These are phyloP conservation scores for Podaxis pistillaris DNA, from an alignment of 768 basidiomycete genomes.

Conservation along the genomic window DNA sequence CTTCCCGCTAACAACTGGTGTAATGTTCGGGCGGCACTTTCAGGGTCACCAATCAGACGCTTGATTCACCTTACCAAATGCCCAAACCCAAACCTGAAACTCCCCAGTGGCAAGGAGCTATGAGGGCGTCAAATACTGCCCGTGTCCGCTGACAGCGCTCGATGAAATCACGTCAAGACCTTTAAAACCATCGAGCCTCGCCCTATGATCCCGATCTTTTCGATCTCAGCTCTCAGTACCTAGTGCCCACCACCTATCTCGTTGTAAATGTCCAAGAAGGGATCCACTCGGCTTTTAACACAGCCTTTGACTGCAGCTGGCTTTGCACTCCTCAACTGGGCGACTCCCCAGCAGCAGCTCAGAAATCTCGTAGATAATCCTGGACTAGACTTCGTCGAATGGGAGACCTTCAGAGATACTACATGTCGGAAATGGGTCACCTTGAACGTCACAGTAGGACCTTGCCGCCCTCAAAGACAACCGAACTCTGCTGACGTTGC, in stretches of 20 bases:
- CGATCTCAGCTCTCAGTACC: neutral
- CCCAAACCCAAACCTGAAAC: neutral
- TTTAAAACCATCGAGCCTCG: neutral
- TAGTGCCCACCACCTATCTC: neutral
- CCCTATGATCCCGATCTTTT: neutral
- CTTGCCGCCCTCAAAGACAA: neutral
- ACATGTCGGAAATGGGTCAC: slow-evolving; percentile 3
- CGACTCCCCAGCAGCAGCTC: neutral
- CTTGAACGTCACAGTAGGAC: neutral
- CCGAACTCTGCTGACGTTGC: neutral
- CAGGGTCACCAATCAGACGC: no score
- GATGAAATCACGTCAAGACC: neutral
- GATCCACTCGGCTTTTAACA: neutral
- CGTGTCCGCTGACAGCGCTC: neutral
- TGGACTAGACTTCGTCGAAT: neutral
- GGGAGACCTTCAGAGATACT: neutral
- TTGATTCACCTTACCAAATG: no score
- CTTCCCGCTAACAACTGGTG: no score
- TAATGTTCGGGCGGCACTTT: no score
- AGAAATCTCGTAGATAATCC: neutral
- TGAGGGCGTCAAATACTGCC: neutral
- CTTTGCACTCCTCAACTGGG: neutral
- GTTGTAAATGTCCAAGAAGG: neutral
- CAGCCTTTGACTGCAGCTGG: neutral
- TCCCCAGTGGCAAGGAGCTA: neutral